Base-by-base conservation (phyloP, 164 flowering plant genomes). In the Aristolochia californica region DNA sequence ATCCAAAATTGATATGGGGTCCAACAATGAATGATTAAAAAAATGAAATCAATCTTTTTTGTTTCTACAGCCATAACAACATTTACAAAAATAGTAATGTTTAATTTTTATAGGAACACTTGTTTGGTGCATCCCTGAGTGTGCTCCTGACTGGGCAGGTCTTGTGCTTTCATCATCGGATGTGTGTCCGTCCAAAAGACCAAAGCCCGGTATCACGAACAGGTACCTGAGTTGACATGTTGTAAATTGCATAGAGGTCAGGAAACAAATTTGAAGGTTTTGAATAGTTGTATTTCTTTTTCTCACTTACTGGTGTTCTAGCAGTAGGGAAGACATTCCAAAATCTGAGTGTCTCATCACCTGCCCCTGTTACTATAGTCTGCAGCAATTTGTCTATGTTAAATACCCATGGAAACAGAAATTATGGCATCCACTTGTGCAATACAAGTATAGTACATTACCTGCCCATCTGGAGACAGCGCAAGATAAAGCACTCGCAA, bases 341-440 rank as follows among this genome's bases (percentile, higher is more conserved):
- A 66, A 94, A 90, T 61, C 99, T 72, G 53, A 94, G 66, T 5
- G 99, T 94, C 73, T 94, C 99, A 63, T 94, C 99, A 0, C 99
- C 99, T 25, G 99, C 99, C 54, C 97, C 99, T 16, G 97, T 94
- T 23, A 94, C 99, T 52, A 94, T 94, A 38, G 97, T 90, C 96
- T 93, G 87, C 80, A 70, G 17, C 38, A 43, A 26, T 45, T 30
- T 56, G 43, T 2, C 40, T 34, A 34, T 34, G 40, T 34, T 34
- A 34, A 34, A 34, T n/a, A 34, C 40, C 40, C 40, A 7, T 5
- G 40, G 40, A 34, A 34, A 34, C 10, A 5, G 40, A 12, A 34
- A 34, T 8, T 34, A 34, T 34, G 40, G 40, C 40, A 3, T 2
- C 10, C 40, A 8, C 40, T 3, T 34, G 40, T 34, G 40, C 40